Base-by-base conservation (phyloP, 352 stramenopile species). In the Pythium plurisporium region DNA sequence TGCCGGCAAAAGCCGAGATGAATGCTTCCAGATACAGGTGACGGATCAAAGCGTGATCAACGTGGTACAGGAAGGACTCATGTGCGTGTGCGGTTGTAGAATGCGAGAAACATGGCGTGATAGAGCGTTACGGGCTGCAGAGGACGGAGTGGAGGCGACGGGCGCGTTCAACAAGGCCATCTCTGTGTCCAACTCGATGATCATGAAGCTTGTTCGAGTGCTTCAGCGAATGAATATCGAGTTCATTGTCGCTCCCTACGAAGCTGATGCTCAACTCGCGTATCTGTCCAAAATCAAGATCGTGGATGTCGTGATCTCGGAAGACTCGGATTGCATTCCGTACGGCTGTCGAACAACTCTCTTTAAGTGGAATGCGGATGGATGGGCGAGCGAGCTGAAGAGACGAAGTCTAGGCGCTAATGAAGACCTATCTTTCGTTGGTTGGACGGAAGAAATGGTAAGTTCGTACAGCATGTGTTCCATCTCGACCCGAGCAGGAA, bases 181-280 rank as follows among this genome's bases (percentile, higher is more conserved):
- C 2, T 74, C 70, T 0, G 81, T 94, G 20, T 80, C 82, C 20
- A 89, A 88, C 44, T 74, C 78, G 6, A 94, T 94, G 84, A 73
- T 86, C 43, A 79, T 73, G 62, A 75, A 69, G 58, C 68, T 94
- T 29, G 81, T 90, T 23, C 67, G 42, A 0, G 67, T 85, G n/a
- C 57, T 94, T 47, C 65, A 69, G 23, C 66, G 70, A 10, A 82
- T 90, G 74, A 50, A 74, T 33, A 78, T 99, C 26, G 49, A 87
- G 4, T 99, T 96, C 68, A 73, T 99, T 22, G 94, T 99, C 2
- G 96, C 96, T 12, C 96, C 97, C 10, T 99, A 99, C 64, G 97
- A 99, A 76, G 96, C 96, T 12, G 97, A 99, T 59, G 95, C 96
- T 4, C 95, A 99, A 71, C 69, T 99, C 45, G 96, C 96, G 4